These are phyloP conservation scores for Clathrospora elynae DNA, from an alignment of 2,329 filamentous ascomycete species.

Conservation along the genomic window DNA sequence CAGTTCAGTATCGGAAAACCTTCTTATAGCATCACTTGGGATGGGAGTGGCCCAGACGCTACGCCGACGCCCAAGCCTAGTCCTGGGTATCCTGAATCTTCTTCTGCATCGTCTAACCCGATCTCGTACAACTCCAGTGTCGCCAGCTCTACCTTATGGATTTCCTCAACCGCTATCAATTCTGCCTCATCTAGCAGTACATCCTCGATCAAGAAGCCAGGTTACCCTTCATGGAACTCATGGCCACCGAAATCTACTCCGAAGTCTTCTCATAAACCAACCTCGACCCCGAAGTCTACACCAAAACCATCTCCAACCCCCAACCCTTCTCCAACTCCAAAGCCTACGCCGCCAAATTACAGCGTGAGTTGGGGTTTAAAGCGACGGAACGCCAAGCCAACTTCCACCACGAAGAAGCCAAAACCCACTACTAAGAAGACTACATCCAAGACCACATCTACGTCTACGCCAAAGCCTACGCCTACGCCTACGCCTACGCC, in stretches of 20 bases:
- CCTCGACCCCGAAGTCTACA: slow-evolving; percentile 1
- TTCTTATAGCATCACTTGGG: slow-evolving; percentile 11
- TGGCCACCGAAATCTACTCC: slow-evolving; percentile 16
- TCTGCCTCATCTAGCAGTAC: slow-evolving; percentile 1
- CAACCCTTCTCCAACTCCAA: slow-evolving; percentile 9
- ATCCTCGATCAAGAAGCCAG: slow-evolving; percentile 19
- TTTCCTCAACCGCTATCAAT: neutral
- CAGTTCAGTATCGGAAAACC: slow-evolving; percentile 10
- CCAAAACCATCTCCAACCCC: slow-evolving; percentile 4
- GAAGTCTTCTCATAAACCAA: slow-evolving; percentile 1
- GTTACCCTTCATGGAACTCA: slow-evolving; percentile 13
- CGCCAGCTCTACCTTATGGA: neutral
- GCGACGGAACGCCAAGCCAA: slow-evolving; percentile 10
- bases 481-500: slow-evolving; percentile 10
- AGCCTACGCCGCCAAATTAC: slow-evolving; percentile 13
- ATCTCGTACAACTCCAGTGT: slow-evolving; percentile 6
- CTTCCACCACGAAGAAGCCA: slow-evolving; percentile 6
- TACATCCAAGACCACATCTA: slow-evolving; percentile 6
- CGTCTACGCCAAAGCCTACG: slow-evolving; percentile 6
- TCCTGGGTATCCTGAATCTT: slow-evolving; percentile 1
- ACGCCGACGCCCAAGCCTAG: slow-evolving; percentile 6
- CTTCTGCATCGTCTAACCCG: slow-evolving; percentile 1
- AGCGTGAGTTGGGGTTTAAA: slow-evolving; percentile 21
- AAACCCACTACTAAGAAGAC: slow-evolving; percentile 7
- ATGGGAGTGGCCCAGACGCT: slow-evolving; percentile 7